Base-by-base conservation (phyloP, 2,329 filamentous ascomycete species). In the Blumeria hordei region DNA sequence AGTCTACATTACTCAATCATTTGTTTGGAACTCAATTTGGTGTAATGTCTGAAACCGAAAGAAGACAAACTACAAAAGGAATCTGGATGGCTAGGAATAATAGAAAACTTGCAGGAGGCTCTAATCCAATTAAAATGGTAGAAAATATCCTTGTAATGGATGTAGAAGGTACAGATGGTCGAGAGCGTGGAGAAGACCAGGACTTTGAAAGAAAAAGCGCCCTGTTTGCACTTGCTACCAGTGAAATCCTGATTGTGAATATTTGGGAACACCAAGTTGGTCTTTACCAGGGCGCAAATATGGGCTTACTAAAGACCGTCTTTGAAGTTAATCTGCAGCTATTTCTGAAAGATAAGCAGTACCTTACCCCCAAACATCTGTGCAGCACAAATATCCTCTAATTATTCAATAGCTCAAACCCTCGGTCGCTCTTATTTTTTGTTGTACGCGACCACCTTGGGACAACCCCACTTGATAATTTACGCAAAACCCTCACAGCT, bases 81-180 rank as follows among this genome's bases (percentile, higher is more conserved):
- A 98, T 98, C 67, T 98, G 92, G 92, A 83, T 98, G 83, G 94
- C 88, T 60, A 94, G 94, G 73, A 96, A 96, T 70, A 94, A 94
- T 72, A 71, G 72, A 33, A 67, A 69, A 45, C 74, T 75, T 61
- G 69, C 71, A 54, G 68, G 69, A 60, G 67, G 71, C 56, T 59
- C 63, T 21, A 72, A 70, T 55, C 69, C 68, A 52, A 70, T 70
- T 60, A 73, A 72, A 60, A 95, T 96, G 88, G 88, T 90, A 55
- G 87, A 94, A 64, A 98, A 98, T 69, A 95, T 98, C 63, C 73
- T 98, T 59, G 92, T 98, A 62, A 98, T 98, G 92, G 92, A 98
- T 66, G 92, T 98, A 45, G 92, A 98, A 69, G 92, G 92, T 61
- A 96, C 92, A 10, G 92, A 98, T 67, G 92, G 92, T 54, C 80